These are phyloP conservation scores for Heteromeles arbutifolia DNA, from an alignment of 306 rosid genomes.

Conservation along the genomic window DNA sequence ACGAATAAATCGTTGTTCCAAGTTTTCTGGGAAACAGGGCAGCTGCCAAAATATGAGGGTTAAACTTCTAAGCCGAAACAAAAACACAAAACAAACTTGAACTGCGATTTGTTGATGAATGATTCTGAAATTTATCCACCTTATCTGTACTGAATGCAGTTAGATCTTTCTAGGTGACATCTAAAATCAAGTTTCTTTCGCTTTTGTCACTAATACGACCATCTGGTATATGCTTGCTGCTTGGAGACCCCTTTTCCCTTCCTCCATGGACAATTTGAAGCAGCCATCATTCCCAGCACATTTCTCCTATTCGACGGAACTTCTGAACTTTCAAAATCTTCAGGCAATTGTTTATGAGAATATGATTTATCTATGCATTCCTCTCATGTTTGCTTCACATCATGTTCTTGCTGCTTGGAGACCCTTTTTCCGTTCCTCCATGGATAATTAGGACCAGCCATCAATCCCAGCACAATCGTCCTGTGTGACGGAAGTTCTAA, in stretches of 20 bases:
- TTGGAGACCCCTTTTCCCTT: constrained; percentile 28
- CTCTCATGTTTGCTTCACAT: not conserved
- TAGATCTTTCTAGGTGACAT: constrained; percentile 18
- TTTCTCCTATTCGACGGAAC: constrained; percentile 25
- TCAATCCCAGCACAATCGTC: constrained; percentile 47
- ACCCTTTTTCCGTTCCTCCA: constrained; percentile 34
- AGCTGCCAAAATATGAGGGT: not conserved
- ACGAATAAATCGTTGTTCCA: not conserved
- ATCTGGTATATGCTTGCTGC: constrained; percentile 17
- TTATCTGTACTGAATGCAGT: constrained; percentile 25
- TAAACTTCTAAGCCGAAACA: not conserved
- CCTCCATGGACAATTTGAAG: constrained; percentile 53
- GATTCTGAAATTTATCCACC: not conserved
- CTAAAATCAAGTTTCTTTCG: constrained; percentile 23
- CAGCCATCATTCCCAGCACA: constrained; percentile 54
- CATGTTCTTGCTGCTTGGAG: constrained; percentile 11
- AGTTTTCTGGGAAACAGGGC: not conserved
- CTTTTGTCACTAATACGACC: constrained; percentile 32
- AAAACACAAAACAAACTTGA: not conserved
- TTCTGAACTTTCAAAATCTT: constrained; percentile 9
- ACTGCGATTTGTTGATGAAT: not conserved
- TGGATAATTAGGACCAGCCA: constrained; percentile 51
- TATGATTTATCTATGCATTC: constrained; percentile 1
- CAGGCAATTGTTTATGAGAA: constrained; percentile 7
- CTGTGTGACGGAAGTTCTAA: constrained; percentile 25